These are phyloP conservation scores for Penicillium sclerotiorum DNA, from an alignment of 2,329 filamentous ascomycete species.

Conservation along the genomic window DNA sequence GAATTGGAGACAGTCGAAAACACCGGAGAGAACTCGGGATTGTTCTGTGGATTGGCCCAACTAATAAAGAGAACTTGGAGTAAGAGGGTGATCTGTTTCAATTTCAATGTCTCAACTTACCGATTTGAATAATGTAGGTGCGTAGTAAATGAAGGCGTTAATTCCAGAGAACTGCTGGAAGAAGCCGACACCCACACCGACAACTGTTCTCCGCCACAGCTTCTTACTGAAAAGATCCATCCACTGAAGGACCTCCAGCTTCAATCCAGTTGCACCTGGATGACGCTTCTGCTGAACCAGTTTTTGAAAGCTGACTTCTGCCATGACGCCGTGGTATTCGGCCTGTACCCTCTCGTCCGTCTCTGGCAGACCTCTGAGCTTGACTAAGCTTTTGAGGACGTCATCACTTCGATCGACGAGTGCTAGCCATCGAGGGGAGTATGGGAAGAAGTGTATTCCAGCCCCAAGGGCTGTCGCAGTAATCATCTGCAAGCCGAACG, in stretches of 20 bases:
- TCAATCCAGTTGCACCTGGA: background rate
- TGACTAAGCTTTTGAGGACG: slow-evolving; percentile 49
- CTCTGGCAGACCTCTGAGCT: slow-evolving; percentile 42
- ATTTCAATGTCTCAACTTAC: no score
- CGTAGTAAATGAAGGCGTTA: slow-evolving; percentile 51
- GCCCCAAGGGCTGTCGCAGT: slow-evolving; percentile 42
- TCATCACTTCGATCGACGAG: slow-evolving; percentile 54
- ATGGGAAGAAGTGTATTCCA: slow-evolving; percentile 55
- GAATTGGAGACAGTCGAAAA: slow-evolving; percentile 35
- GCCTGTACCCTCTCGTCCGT: background rate
- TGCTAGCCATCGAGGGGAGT: slow-evolving; percentile 59
- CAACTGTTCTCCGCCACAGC: slow-evolving; percentile 13
- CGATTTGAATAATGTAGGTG: slow-evolving; percentile 48
- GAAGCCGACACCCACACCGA: slow-evolving; percentile 40
- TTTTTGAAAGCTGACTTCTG: slow-evolving; percentile 22
- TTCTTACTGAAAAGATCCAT: background rate
- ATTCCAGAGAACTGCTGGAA: slow-evolving; percentile 52
- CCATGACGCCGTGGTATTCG: background rate
- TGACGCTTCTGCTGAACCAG: slow-evolving; percentile 24
- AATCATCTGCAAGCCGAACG: slow-evolving; percentile 51
- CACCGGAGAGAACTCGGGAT: slow-evolving; percentile 38
- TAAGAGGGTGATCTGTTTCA: no score
- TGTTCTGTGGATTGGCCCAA: slow-evolving; percentile 41
- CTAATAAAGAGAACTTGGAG: slow-evolving; percentile 45
- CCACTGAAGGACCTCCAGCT: background rate